These are phyloP conservation scores for Pythium sp. DNA, from an alignment of 352 stramenopile genomes.

Conservation along the genomic window DNA sequence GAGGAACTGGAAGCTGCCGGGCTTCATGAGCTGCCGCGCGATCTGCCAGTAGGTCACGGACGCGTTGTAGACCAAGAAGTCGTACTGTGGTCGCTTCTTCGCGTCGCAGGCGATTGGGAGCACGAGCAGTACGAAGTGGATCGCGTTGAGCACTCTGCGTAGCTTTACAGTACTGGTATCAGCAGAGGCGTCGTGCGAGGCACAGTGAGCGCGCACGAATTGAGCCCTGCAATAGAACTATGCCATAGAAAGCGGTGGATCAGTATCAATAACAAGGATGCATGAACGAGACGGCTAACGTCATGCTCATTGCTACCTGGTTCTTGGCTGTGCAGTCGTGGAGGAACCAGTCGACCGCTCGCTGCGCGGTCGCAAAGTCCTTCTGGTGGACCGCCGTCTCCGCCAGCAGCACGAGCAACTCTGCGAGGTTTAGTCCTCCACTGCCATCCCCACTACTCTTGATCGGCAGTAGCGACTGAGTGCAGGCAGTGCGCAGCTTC, in stretches of 20 bases:
- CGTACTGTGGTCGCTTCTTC: slow-evolving; percentile 65
- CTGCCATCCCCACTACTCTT: slow-evolving; percentile 15
- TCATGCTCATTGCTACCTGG: slow-evolving; percentile 38
- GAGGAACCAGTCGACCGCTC: slow-evolving; percentile 71
- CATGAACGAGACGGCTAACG: neutral
- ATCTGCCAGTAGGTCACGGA: slow-evolving; percentile 87
- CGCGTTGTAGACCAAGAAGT: slow-evolving; percentile 92
- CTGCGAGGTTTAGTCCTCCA: slow-evolving; percentile 40
- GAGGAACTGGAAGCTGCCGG: slow-evolving; percentile 69
- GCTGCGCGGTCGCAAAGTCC: slow-evolving; percentile 58
- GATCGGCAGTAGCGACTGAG: slow-evolving; percentile 37
- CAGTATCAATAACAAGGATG: no score
- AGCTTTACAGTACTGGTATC: slow-evolving; percentile 43
- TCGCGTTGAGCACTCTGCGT: slow-evolving; percentile 62
- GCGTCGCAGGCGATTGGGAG: slow-evolving; percentile 66
- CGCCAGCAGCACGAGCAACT: slow-evolving; percentile 75
- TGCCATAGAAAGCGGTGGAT: no score
- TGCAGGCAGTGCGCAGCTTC: slow-evolving; percentile 26
- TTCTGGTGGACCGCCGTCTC: slow-evolving; percentile 64
- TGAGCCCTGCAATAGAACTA: slow-evolving; percentile 84
- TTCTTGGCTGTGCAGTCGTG: slow-evolving; percentile 60
- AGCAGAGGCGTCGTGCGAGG: slow-evolving; percentile 34
- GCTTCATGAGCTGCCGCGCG: slow-evolving; percentile 80
- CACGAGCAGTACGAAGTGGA: slow-evolving; percentile 72
- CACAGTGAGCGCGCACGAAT: slow-evolving; percentile 74